A percentile compares a stretch with the other conserved stretches of the same genome.
Evolutionary conservation across 2,329 filamentous ascomycete genomes (phyloP).

Genomic region (Furcasterigmium furcatum): DNA sequence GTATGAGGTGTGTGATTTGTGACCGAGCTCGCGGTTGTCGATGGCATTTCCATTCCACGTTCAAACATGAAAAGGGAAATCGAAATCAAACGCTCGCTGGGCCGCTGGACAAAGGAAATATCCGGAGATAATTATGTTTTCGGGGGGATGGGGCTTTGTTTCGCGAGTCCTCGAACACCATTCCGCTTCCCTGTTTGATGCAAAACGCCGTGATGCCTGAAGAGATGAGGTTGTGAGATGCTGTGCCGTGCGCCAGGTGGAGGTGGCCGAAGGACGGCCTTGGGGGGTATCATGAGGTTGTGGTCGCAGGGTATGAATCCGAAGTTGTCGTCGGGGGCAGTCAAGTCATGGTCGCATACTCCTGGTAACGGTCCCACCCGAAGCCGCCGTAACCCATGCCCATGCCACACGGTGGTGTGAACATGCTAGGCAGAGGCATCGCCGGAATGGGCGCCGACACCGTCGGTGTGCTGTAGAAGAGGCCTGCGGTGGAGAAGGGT

Average conservation of each 20-base stretch:
- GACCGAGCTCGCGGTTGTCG: conserved; percentile 47
- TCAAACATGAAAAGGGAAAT: conserved; percentile 28
- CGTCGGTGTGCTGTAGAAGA: conserved; percentile 79
- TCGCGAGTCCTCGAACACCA: conserved; percentile 33
- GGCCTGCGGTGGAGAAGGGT: conserved; percentile 68
- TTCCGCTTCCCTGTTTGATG: conserved; percentile 30
- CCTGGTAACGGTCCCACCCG: conserved; percentile 82
- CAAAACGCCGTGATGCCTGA: conserved; percentile 38
- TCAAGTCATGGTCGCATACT: conserved; percentile 88
- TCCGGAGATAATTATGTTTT: conserved; percentile 14
- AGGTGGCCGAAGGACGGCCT: conserved; percentile 7
- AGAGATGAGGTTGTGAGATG: conserved; percentile 17
- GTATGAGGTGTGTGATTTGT: conserved; percentile 16
- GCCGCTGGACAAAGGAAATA: conserved; percentile 27
- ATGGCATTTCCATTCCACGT: conserved; percentile 26
- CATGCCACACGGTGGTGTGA: conserved; percentile 81
- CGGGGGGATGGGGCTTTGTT: conserved; percentile 32
- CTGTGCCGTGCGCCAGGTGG: conserved; percentile 16
- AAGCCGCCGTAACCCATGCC: conserved; percentile 74
- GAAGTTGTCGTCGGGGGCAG: conserved; percentile 50
- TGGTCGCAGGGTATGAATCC: conserved; percentile 34
- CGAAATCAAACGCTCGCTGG: conserved; percentile 43
- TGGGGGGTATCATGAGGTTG: background rate
- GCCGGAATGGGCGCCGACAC: conserved; percentile 71
- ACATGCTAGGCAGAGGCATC: conserved; percentile 81